Percentiles rank a stretch among this genome's conserved stretches.
Evolutionary conservation across 768 basidiomycete species (phyloP).

Genomic region (Coprinellus aureogranulatus): DNA sequence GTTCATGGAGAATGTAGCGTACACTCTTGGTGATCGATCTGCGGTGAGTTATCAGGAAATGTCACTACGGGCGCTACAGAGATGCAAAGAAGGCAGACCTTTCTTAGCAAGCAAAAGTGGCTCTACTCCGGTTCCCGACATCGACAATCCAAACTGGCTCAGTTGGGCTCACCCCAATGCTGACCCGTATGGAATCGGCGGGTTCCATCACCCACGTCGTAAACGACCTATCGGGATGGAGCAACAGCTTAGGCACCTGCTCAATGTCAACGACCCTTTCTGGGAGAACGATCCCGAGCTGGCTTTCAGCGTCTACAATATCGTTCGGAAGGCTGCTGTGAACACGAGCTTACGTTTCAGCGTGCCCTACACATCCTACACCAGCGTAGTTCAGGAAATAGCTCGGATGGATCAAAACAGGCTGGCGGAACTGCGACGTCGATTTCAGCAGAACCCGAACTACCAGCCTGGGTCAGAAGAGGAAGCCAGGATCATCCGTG

Average conservation of each 20-base stretch:
- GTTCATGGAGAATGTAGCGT: constrained; percentile 17
- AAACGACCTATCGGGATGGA: neutral
- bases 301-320: neutral
- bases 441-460: neutral
- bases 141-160: neutral
- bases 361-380: neutral
- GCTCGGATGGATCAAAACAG: neutral
- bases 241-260: neutral
- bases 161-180: constrained; percentile 5
- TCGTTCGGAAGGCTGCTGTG: neutral
- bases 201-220: neutral
- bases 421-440: neutral
- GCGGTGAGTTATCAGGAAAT: neutral
- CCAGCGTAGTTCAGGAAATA: neutral
- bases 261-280: neutral
- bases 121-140: neutral
- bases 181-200: neutral
- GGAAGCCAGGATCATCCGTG: neutral
- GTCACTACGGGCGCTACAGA: neutral
- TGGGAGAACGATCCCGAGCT: neutral
- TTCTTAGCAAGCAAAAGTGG: neutral
- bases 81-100: neutral
- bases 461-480: neutral
- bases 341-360: neutral
- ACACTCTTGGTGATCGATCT: constrained; percentile 12